These are phyloP conservation scores for Pseudopithomyces maydicus DNA, from an alignment of 2,329 filamentous ascomycete genomes.

Conservation along the genomic window DNA sequence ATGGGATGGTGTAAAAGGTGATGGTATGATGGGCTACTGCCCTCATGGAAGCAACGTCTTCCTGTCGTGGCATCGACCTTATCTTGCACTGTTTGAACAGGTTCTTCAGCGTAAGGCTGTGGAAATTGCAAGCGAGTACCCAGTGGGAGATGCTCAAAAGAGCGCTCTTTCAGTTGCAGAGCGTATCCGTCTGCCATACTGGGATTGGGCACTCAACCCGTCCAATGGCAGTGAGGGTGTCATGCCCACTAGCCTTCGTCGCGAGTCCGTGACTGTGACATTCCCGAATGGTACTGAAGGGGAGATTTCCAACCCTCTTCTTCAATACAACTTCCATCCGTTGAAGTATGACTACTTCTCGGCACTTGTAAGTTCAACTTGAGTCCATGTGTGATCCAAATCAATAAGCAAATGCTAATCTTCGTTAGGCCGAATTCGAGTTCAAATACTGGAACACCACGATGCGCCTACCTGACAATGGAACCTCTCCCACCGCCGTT, in stretches of 20 bases:
- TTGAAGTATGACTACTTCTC: constrained; percentile 34
- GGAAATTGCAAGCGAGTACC: constrained; percentile 35
- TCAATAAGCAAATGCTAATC: not conserved
- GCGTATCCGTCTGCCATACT: constrained; percentile 39
- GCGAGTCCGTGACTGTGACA: constrained; percentile 23
- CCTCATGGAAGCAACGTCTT: constrained; percentile 39
- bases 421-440: constrained; percentile 28
- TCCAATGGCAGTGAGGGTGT: constrained; percentile 25
- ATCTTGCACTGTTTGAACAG: constrained; percentile 40
- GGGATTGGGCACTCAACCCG: constrained; percentile 40
- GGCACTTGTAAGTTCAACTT: constrained; percentile 22
- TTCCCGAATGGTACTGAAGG: constrained; percentile 33
- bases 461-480: constrained; percentile 31
- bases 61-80: constrained; percentile 38
- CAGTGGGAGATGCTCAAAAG: constrained; percentile 25
- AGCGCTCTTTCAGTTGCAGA: constrained; percentile 29
- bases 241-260: constrained; percentile 31
- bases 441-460: constrained; percentile 42
- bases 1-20: constrained; percentile 33
- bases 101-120: constrained; percentile 36
- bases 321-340: constrained; percentile 38
- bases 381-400: not conserved
- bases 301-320: constrained; percentile 34
- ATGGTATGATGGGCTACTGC: constrained; percentile 34
- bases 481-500: constrained; percentile 27